phyloP scores from a whole-genome alignment of 2,329 filamentous ascomycete genomes.

The Stachybotrys chlorohalonatus region DNA sequence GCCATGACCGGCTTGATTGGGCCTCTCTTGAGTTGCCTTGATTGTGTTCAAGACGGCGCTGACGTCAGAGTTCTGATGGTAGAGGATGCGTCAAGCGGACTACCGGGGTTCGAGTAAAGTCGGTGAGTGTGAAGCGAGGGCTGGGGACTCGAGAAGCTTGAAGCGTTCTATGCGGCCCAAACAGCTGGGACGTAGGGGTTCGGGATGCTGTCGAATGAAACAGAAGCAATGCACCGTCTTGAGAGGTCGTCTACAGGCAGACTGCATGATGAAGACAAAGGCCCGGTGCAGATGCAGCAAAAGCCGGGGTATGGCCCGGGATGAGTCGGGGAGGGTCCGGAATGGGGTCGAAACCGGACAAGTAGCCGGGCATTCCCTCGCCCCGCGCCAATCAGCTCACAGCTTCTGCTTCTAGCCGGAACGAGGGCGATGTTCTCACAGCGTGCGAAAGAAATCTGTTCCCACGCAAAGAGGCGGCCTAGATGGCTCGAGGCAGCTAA shows the following conservation, averaged over 20 bases:
- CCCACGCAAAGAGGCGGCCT: too few species aligned
- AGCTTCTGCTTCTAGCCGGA: too few species aligned
- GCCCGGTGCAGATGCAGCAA: background rate
- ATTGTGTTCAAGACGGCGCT: background rate
- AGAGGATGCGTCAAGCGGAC: background rate
- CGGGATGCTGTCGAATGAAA: background rate
- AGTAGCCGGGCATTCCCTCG: background rate
- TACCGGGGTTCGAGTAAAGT: background rate
- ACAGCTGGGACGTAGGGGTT: background rate
- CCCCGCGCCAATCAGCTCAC: background rate
- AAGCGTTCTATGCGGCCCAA: background rate
- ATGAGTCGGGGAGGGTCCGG: background rate
- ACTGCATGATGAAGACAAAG: too few species aligned
- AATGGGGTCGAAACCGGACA: background rate
- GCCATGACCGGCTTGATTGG: slow-evolving; percentile 6
- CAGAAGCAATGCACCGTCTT: background rate
- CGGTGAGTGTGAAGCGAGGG: background rate
- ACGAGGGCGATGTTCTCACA: too few species aligned
- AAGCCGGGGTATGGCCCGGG: background rate
- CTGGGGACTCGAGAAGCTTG: background rate
- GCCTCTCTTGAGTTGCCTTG: background rate
- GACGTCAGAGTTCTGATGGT: background rate
- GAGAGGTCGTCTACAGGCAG: too few species aligned
- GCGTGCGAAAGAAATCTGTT: too few species aligned
- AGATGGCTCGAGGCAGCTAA: too few species aligned